Evolutionary conservation across 1,139 yeast species (phyloP).

Genomic region (Saccharomyces hybrid): DNA sequence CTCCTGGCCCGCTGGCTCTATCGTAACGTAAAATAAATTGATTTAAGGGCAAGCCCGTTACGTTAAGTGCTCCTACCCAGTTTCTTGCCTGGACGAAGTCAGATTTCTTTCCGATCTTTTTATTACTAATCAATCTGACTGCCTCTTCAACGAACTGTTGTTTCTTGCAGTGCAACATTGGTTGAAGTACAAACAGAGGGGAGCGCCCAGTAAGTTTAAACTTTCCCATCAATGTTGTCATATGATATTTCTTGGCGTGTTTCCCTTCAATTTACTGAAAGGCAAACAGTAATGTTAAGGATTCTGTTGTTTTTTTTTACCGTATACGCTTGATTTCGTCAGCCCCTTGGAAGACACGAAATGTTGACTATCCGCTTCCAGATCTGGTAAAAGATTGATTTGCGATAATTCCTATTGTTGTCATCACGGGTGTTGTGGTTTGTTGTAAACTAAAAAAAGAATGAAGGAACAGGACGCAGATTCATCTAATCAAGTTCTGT

Average conservation of each 20-base stretch:
- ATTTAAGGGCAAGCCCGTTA: slow-evolving; percentile 40
- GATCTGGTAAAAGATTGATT: background rate
- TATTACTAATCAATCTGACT: background rate
- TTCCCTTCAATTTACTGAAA: background rate
- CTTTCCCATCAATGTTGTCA: background rate
- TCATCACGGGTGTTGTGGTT: background rate
- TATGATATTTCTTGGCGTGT: background rate
- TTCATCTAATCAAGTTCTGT: background rate
- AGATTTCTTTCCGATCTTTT: background rate
- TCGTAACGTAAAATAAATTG: slow-evolving; percentile 51
- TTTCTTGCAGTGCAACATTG: background rate
- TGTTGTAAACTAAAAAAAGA: background rate
- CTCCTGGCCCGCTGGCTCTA: slow-evolving; percentile 89
- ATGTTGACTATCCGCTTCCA: background rate
- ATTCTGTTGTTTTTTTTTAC: background rate
- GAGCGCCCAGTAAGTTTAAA: background rate
- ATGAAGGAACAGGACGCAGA: background rate
- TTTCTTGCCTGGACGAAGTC: slow-evolving; percentile 29
- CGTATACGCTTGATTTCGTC: background rate
- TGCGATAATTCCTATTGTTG: slow-evolving; percentile 1
- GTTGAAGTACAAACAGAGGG: background rate
- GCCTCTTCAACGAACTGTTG: background rate
- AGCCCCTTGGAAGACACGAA: slow-evolving; percentile 1
- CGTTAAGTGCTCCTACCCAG: slow-evolving; percentile 41
- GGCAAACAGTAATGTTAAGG: background rate